Evolutionary conservation across 1,284 basidiomycete species (phyloP).

Genomic region (Stygiomarasmius scandens): DNA sequence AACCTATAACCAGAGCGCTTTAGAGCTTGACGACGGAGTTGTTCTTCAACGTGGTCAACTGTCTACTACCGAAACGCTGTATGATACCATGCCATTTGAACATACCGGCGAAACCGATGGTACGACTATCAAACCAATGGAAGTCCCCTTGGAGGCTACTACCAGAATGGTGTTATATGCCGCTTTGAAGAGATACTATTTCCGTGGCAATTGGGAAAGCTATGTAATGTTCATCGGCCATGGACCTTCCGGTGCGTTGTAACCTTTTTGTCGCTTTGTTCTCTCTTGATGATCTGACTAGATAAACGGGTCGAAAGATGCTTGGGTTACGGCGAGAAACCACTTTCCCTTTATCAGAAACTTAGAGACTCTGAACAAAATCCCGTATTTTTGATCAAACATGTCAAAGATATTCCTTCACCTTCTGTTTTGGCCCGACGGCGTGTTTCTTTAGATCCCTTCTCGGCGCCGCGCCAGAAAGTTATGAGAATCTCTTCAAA

Average conservation of each 20-base stretch:
- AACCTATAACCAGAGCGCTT: no score
- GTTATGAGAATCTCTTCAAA: no score
- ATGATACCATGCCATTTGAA: background rate
- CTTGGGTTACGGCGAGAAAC: conserved; percentile 97
- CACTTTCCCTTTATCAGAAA: conserved; percentile 93
- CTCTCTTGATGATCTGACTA: conserved; percentile 26
- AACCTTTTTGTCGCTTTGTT: background rate
- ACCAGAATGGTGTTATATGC: conserved; percentile 99
- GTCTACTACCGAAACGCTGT: no score
- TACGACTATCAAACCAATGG: conserved; percentile 87
- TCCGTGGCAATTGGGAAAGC: conserved; percentile 97
- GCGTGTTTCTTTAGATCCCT: no score
- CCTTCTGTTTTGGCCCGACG: conserved; percentile 84
- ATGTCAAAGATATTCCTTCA: conserved; percentile 97
- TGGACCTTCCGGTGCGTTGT: conserved; percentile 78
- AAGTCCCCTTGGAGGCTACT: conserved; percentile 93
- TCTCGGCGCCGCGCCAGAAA: no score
- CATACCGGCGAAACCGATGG: conserved; percentile 40
- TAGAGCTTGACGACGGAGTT: no score
- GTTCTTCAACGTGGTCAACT: no score
- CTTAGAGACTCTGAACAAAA: conserved; percentile 97
- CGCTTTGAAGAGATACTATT: conserved; percentile 98
- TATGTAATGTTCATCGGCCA: conserved; percentile 99
- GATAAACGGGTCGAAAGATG: conserved; percentile 89
- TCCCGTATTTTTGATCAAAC: conserved; percentile 98